Conservation (phyloP, 2,329 filamentous ascomycete species). For the Tympanopsis confertula region DNA sequence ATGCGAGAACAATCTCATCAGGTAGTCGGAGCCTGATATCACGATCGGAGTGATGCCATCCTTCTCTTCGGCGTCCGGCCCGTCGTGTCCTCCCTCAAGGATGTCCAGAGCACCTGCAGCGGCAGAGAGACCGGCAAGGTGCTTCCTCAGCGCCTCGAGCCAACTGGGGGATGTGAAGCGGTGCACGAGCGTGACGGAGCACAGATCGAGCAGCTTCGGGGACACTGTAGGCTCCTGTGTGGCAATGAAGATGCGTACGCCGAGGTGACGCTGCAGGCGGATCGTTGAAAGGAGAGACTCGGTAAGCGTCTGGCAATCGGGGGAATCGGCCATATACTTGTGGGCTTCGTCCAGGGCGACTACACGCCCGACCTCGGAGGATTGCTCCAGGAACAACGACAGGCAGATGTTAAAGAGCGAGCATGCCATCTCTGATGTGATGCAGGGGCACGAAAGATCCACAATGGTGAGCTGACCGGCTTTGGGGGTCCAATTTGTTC, state of each 20-base stretch:
- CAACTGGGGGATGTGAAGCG: constrained; percentile 58
- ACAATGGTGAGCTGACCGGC: constrained; percentile 50
- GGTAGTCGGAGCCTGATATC: not conserved
- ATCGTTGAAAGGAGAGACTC: constrained; percentile 50
- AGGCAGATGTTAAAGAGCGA: constrained; percentile 64
- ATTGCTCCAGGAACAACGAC: constrained; percentile 49
- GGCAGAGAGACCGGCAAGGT: constrained; percentile 32
- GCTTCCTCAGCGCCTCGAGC: constrained; percentile 29
- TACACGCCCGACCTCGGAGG: constrained; percentile 37
- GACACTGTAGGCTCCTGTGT: constrained; percentile 70
- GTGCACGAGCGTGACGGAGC: constrained; percentile 61
- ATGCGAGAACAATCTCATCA: not conserved
- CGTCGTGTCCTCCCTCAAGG: constrained; percentile 6
- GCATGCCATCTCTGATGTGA: constrained; percentile 56
- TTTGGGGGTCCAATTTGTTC: constrained; percentile 5
- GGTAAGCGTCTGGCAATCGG: constrained; percentile 45
- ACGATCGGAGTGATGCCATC: not conserved
- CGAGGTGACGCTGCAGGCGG: constrained; percentile 60
- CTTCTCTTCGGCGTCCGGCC: constrained; percentile 10
- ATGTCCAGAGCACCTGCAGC: not conserved
- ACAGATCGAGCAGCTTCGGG: constrained; percentile 57
- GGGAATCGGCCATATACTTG: constrained; percentile 55
- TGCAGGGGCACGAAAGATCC: constrained; percentile 63
- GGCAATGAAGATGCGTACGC: constrained; percentile 55
- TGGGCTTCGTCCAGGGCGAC: constrained; percentile 69